A percentile compares a stretch with the other conserved stretches of the same genome.
phyloP scores from a whole-genome alignment of 352 stramenopile species.

The Phytopythium aichiense region DNA sequence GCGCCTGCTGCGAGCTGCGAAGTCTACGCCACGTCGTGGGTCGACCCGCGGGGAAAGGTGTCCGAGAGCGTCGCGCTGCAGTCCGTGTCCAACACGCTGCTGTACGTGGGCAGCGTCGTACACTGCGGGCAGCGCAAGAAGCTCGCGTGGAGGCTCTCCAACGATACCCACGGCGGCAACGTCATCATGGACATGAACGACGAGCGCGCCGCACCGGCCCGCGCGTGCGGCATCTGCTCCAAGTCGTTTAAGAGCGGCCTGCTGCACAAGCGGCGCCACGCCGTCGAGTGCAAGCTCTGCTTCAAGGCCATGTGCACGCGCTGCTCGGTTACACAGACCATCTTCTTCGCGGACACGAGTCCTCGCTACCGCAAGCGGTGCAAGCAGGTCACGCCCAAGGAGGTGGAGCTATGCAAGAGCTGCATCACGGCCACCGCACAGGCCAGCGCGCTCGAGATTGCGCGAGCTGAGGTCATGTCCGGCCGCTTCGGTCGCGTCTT shows the following conservation, averaged over 20 bases:
- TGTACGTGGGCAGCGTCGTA: conserved; percentile 38
- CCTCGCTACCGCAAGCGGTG: conserved; percentile 19
- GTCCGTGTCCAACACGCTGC: conserved; percentile 31
- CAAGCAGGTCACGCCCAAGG: conserved; percentile 32
- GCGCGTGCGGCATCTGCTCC: conserved; percentile 35
- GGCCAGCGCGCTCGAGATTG: conserved; percentile 40
- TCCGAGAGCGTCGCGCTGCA: conserved; percentile 23
- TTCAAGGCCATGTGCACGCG: conserved; percentile 39
- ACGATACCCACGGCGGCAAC: conserved; percentile 13
- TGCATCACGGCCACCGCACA: conserved; percentile 27
- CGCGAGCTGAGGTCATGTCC: conserved; percentile 30
- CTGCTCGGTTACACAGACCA: conserved; percentile 32
- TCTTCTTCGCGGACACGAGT: conserved; percentile 33
- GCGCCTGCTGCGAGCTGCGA: conserved; percentile 15
- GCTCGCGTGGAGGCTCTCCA: conserved; percentile 35
- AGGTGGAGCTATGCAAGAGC: conserved; percentile 34
- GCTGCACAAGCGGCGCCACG: conserved; percentile 22
- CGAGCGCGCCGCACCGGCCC: conserved; percentile 14
- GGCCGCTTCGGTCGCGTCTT: conserved; percentile 24
- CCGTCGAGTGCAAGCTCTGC: conserved; percentile 41
- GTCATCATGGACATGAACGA: conserved; percentile 17
- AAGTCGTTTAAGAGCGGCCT: conserved; percentile 28
- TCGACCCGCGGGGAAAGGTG: conserved; percentile 26
- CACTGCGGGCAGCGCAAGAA: conserved; percentile 54
- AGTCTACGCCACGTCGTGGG: conserved; percentile 31